Evolutionary conservation across 495 filamentous ascomycete genomes (phyloP).

Genomic region (Penicillium paradoxum): DNA sequence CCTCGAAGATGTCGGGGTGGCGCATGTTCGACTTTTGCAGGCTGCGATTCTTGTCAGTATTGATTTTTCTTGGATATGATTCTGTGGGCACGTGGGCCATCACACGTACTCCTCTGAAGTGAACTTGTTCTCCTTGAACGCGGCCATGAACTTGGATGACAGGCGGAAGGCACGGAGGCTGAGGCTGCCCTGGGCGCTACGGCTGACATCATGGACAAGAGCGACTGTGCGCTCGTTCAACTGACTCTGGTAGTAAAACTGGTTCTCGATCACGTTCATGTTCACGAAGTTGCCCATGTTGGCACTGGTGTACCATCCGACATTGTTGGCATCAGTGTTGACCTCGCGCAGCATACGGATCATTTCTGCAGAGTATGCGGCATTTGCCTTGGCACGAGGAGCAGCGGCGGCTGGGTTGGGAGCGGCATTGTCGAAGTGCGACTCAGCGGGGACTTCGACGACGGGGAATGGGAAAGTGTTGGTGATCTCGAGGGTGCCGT

Average conservation of each 20-base stretch:
- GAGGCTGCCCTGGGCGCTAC: constrained; percentile 85
- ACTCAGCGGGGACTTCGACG: constrained; percentile 67
- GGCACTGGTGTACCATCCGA: constrained; percentile 97
- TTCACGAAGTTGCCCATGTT: constrained; percentile 99
- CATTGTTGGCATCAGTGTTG: constrained; percentile 96
- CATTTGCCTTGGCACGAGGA: constrained; percentile 85
- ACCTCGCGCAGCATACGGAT: constrained; percentile 93
- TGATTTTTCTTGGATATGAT: neutral
- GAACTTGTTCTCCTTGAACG: constrained; percentile 95
- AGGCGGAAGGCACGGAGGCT: constrained; percentile 88
- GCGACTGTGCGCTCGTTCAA: constrained; percentile 90
- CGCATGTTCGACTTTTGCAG: constrained; percentile 87
- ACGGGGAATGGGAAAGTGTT: constrained; percentile 94
- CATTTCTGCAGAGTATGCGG: constrained; percentile 92
- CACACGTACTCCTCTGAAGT: constrained; percentile 77
- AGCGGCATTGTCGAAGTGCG: constrained; percentile 72
- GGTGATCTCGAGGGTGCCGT: constrained; percentile 79
- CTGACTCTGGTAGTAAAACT: constrained; percentile 93
- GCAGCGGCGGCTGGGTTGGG: constrained; percentile 80
- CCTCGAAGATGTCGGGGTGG: constrained; percentile 89
- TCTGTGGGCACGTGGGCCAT: neutral
- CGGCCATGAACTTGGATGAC: constrained; percentile 81
- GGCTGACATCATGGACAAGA: constrained; percentile 89
- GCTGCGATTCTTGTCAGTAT: constrained; percentile 40
- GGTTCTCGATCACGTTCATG: constrained; percentile 93